Evolutionary conservation across 345 rosid species (phyloP).

Genomic region (Hypericum perforatum): DNA sequence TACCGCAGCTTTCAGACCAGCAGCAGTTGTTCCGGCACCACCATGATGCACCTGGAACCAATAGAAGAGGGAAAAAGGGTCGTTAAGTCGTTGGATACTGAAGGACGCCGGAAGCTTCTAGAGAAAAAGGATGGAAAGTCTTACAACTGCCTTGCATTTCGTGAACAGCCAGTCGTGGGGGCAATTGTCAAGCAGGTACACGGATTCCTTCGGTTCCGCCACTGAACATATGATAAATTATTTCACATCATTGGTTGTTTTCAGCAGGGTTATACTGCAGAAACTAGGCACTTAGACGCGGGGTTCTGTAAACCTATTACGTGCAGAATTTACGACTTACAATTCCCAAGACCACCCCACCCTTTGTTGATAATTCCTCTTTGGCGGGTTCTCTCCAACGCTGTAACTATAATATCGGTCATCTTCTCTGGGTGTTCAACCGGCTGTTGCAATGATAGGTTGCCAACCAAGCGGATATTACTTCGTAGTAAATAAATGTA

Average conservation of each 20-base stretch:
- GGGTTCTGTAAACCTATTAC: background rate
- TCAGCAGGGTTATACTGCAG: background rate
- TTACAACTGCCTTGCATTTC: conserved; percentile 58
- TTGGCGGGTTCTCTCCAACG: conserved; percentile 42
- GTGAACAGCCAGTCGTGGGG: conserved; percentile 67
- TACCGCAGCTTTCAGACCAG: conserved; percentile 60
- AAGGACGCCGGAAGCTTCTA: too few relatives aligned
- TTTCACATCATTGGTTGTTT: background rate
- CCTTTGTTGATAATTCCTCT: conserved; percentile 69
- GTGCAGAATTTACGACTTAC: conserved; percentile 24
- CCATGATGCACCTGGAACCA: conserved; percentile 44
- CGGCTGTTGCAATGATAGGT: conserved; percentile 31
- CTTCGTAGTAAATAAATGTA: background rate
- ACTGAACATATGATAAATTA: conserved; percentile 23
- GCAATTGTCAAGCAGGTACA: conserved; percentile 52
- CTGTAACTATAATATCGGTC: conserved; percentile 47
- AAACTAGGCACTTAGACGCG: background rate
- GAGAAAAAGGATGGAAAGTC: background rate
- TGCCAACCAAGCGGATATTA: background rate
- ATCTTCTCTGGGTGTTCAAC: conserved; percentile 51
- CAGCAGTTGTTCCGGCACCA: conserved; percentile 56
- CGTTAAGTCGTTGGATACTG: too few relatives aligned
- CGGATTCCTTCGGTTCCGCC: conserved; percentile 36
- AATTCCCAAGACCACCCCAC: conserved; percentile 66
- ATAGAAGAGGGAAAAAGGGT: background rate